Evolutionary conservation across 768 basidiomycete genomes (phyloP).

Genomic region (Termitomyces sp.): DNA sequence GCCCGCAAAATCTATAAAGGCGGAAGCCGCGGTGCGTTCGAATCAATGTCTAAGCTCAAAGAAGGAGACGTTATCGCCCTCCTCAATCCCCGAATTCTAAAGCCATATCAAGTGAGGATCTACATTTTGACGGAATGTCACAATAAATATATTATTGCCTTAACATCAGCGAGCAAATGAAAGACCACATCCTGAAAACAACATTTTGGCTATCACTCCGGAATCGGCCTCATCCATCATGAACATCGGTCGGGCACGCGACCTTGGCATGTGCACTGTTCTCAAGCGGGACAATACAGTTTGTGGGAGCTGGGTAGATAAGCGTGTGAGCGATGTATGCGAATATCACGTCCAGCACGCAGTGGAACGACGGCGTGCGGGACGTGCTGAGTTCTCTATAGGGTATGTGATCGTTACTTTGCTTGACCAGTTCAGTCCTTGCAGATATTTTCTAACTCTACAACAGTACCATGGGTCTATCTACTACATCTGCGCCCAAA

Average conservation of each 20-base stretch:
- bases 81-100: conserved; percentile 81
- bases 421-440: not conserved
- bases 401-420: conserved; percentile 46
- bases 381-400: conserved; percentile 78
- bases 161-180: conserved; percentile 36
- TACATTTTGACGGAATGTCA: not conserved
- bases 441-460: not conserved
- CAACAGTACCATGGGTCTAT: conserved; percentile 70
- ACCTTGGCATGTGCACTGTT: conserved; percentile 83
- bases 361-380: conserved; percentile 65
- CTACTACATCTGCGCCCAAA: conserved; percentile 40
- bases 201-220: conserved; percentile 86
- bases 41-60: conserved; percentile 75
- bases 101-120: conserved; percentile 70
- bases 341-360: conserved; percentile 88
- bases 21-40: conserved; percentile 90
- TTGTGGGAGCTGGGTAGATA: conserved; percentile 91
- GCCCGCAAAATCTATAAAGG: conserved; percentile 72
- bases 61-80: conserved; percentile 90
- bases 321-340: conserved; percentile 79
- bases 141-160: not conserved
- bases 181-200: conserved; percentile 69
- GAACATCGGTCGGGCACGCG: conserved; percentile 80
- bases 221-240: conserved; percentile 73
- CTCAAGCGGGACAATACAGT: conserved; percentile 70